Evolutionary conservation across 306 rosid genomes (phyloP), one percentile per base, ranked within the genome.

Genomic region (Casuarina cunninghamiana): DNA sequence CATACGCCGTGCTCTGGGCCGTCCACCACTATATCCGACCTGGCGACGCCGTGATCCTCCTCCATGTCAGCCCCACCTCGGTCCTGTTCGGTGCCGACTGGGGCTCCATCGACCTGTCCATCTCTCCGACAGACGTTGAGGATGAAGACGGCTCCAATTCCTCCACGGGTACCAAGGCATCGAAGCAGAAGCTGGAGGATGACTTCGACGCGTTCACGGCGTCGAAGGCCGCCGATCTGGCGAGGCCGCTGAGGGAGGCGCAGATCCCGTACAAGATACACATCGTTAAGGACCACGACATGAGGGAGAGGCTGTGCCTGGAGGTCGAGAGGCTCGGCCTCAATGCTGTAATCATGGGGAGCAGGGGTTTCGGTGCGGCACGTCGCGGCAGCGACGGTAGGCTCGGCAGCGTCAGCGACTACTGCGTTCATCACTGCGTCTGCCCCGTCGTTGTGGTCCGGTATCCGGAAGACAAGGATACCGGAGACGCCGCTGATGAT

Each of bases 41-140:
- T 2, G 98, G 97, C 0, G 98, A 95, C 69, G 98, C 98, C 32
- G 98, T 92, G 26, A 87, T 95, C 68, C 98, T 95, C 83, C 97
- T 95, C 85, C 98, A 95, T 73, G 98, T 95, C 35, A 95, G 98
- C 89, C 90, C 97, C 9, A 95, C 98, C 3, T 83, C 93, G 45
- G 97, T 95, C 16, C 97, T 95, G 44, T 95, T 95, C 83, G 97
- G 98, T 65, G 98, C 98, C 12, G 98, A 95, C n/a, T 95, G 98
- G 98, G 98, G 98, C 57, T 84, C 97, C 55, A 85, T 90, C 57
- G 97, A 93, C 78, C 87, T 88, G 71, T 78, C 97, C 75, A 83
- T 93, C 79, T 71, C 85, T 76, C 78, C 91, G 39, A 73, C 83
- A 44, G 89, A 88, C 0, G 77, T 71, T 49, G 77, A 73, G 3